phyloP scores from a whole-genome alignment of 306 rosid species.

The Herpetospermum pedunculosum region DNA sequence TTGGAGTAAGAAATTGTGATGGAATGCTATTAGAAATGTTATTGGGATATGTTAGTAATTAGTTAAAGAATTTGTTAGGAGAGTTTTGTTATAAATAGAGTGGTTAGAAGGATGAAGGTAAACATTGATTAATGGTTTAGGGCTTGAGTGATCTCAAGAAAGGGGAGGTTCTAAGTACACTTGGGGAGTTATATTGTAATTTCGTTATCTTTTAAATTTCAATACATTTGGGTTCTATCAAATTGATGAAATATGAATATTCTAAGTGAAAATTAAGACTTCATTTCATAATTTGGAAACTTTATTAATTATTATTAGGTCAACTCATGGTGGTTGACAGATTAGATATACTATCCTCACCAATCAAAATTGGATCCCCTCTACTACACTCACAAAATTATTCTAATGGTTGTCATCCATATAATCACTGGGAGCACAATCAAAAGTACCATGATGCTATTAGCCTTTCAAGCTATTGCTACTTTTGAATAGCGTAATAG shows the following conservation, averaged over 20 bases:
- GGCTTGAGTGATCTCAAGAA: too few relatives aligned
- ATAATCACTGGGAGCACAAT: neutral
- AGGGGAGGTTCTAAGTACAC: too few relatives aligned
- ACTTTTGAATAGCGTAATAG: neutral
- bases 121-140: too few relatives aligned
- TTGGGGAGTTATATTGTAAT: too few relatives aligned
- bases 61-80: too few relatives aligned
- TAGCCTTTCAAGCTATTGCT: neutral
- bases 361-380: neutral
- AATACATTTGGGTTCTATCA: too few relatives aligned
- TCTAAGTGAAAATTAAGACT: neutral
- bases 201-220: too few relatives aligned
- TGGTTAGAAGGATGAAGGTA: too few relatives aligned
- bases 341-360: too few relatives aligned
- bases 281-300: neutral
- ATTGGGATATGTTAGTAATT: too few relatives aligned
- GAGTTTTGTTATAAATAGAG: too few relatives aligned
- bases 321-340: neutral
- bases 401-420: neutral
- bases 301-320: neutral
- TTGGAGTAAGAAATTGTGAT: neutral
- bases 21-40: too few relatives aligned
- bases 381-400: neutral
- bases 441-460: neutral
- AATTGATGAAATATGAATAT: neutral